Percentiles rank a stretch among this genome's conserved stretches.
Conservation (phyloP, 192 early-diverging fungal genomes). For the Coemansia sp. region DNA sequence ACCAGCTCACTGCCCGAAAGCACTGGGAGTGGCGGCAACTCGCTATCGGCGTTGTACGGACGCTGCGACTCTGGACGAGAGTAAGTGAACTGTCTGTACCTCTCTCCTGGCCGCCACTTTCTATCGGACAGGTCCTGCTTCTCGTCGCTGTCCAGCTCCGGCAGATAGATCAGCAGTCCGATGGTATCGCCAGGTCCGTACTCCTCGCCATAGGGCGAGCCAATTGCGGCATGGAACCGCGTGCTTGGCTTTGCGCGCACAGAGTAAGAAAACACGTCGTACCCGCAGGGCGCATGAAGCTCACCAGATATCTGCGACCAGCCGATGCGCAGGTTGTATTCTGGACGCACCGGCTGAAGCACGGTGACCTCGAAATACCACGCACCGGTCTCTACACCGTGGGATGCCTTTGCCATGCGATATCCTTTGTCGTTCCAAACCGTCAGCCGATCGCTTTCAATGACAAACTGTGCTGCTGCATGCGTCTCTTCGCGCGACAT, state of each 20-base stretch:
- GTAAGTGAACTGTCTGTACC: conserved; percentile 51
- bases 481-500: conserved; percentile 66
- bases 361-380: conserved; percentile 78
- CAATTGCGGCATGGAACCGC: conserved; percentile 64
- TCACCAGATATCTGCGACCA: conserved; percentile 80
- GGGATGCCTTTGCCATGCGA: conserved; percentile 73
- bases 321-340: conserved; percentile 68
- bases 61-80: conserved; percentile 49
- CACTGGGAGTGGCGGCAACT: conserved; percentile 52
- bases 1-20: conserved; percentile 61
- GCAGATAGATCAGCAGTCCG: conserved; percentile 56
- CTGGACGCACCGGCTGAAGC: conserved; percentile 47
- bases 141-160: conserved; percentile 47
- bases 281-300: conserved; percentile 75
- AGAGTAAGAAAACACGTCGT: conserved; percentile 72
- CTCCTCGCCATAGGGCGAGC: conserved; percentile 47
- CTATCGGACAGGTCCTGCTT: conserved; percentile 48
- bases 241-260: conserved; percentile 68
- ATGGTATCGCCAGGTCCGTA: conserved; percentile 49
- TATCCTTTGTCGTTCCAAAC: conserved; percentile 75
- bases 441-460: conserved; percentile 59
- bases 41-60: conserved; percentile 35
- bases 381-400: conserved; percentile 70
- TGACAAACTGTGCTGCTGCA: conserved; percentile 66
- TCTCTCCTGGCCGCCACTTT: conserved; percentile 49